Conservation (phyloP, 306 rosid genomes). For the Castanea mollissima region DNA sequence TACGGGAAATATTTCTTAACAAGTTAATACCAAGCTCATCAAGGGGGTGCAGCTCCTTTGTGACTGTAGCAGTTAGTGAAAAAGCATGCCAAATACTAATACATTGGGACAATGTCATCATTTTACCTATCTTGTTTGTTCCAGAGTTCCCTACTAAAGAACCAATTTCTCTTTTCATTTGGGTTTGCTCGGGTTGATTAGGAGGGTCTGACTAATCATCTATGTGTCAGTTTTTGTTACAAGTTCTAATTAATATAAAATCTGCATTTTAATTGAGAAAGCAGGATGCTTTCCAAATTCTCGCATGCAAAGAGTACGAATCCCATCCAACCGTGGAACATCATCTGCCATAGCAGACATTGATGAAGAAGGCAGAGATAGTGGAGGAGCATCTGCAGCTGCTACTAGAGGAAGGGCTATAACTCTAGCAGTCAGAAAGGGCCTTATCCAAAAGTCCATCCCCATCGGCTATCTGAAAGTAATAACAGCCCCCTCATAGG, state of each 20-base stretch:
- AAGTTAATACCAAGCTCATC: background rate
- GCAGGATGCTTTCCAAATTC: slow-evolving; percentile 82
- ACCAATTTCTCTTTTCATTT: background rate
- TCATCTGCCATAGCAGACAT: slow-evolving; percentile 63
- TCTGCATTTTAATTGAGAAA: slow-evolving; percentile 13
- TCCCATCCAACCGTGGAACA: slow-evolving; percentile 46
- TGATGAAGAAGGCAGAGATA: slow-evolving; percentile 74
- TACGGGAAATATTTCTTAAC: background rate
- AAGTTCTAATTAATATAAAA: background rate
- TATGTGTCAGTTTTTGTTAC: background rate
- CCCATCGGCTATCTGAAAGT: slow-evolving; percentile 64
- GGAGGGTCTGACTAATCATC: background rate
- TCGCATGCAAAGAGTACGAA: slow-evolving; percentile 84
- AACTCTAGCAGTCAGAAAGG: slow-evolving; percentile 74
- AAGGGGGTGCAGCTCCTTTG: background rate
- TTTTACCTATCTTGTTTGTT: background rate
- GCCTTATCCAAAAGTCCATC: slow-evolving; percentile 77
- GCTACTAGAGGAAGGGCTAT: slow-evolving; percentile 75
- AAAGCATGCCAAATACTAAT: background rate
- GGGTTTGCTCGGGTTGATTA: background rate
- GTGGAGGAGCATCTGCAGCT: slow-evolving; percentile 39
- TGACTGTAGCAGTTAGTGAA: background rate
- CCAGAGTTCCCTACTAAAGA: background rate
- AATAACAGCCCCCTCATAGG: slow-evolving; percentile 86
- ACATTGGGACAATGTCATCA: background rate